These are phyloP conservation scores for Anisodus acutangulus DNA, from an alignment of 257 asterid species.

Conservation along the genomic window DNA sequence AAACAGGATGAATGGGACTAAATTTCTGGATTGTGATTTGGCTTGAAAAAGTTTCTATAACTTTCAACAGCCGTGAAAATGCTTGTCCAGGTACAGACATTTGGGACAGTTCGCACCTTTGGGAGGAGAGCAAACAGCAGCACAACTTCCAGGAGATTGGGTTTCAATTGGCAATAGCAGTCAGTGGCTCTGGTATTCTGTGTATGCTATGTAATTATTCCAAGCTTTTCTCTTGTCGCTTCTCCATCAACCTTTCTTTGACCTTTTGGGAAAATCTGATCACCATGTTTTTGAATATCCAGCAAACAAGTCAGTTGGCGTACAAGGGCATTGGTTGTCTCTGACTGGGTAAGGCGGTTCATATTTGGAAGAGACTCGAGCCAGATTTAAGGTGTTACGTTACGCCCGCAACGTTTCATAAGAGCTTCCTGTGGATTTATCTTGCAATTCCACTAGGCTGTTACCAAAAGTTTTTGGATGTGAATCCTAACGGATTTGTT, in stretches of 20 bases:
- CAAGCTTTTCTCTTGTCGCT: background rate
- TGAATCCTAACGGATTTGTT: constrained; percentile 8
- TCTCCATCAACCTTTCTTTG: background rate
- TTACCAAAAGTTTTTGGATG: background rate
- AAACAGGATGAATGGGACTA: background rate
- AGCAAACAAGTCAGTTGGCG: constrained; percentile 99
- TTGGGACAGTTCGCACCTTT: constrained; percentile 96
- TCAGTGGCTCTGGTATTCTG: constrained; percentile 99
- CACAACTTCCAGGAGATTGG: constrained; percentile 99
- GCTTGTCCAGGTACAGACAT: constrained; percentile 74
- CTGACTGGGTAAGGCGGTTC: constrained; percentile 89
- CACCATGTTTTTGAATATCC: constrained; percentile 31
- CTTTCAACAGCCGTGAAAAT: background rate
- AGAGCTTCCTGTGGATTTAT: background rate
- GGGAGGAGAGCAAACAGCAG: constrained; percentile 99
- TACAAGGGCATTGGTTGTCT: constrained; percentile 83
- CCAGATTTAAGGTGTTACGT: constrained; percentile 52
- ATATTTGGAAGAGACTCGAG: constrained; percentile 94
- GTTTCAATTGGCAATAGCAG: constrained; percentile 87
- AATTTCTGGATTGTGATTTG: background rate
- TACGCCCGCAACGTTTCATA: background rate
- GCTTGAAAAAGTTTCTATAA: background rate
- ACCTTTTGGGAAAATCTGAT: constrained; percentile 3
- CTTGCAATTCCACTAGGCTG: background rate
- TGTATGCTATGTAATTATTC: constrained; percentile 75